phyloP scores from a whole-genome alignment of 805 yeast genomes.

The Yamadazyma paraphyllophila region DNA sequence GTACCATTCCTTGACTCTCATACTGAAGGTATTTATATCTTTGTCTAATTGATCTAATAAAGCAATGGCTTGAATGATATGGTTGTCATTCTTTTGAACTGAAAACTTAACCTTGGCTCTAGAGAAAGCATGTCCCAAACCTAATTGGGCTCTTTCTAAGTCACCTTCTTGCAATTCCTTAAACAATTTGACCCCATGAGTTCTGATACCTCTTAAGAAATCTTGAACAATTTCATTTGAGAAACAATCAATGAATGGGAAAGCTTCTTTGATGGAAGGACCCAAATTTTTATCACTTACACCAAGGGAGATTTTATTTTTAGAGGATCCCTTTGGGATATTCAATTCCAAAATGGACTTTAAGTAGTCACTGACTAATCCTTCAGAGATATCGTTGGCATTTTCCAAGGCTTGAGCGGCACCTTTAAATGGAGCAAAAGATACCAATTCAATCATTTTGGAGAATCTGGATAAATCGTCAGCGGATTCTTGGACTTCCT shows the following conservation, averaged over 20 bases:
- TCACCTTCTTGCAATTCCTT: conserved; percentile 94
- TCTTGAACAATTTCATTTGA: conserved; percentile 93
- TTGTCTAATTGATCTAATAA: conserved; percentile 95
- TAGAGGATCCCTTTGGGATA: conserved; percentile 73
- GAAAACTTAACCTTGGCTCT: conserved; percentile 98
- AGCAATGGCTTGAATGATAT: conserved; percentile 98
- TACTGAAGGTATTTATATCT: conserved; percentile 94
- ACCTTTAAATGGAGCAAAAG: conserved; percentile 98
- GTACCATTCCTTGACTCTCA: conserved; percentile 98
- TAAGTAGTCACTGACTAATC: conserved; percentile 89
- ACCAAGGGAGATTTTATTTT: conserved; percentile 73
- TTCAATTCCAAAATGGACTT: conserved; percentile 86
- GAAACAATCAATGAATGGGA: conserved; percentile 87
- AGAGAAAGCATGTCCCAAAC: conserved; percentile 98
- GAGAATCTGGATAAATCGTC: conserved; percentile 84
- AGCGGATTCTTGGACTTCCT: conserved; percentile 90
- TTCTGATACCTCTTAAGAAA: conserved; percentile 90
- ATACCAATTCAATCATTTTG: conserved; percentile 87
- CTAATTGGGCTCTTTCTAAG: conserved; percentile 95
- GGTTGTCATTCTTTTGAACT: conserved; percentile 98
- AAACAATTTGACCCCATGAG: conserved; percentile 82
- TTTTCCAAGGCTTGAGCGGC: conserved; percentile 99
- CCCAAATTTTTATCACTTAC: conserved; percentile 94
- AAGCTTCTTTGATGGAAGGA: conserved; percentile 89
- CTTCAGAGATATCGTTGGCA: conserved; percentile 97